Base-by-base conservation (phyloP, 1,139 yeast species). In the Hansenula anomala region DNA sequence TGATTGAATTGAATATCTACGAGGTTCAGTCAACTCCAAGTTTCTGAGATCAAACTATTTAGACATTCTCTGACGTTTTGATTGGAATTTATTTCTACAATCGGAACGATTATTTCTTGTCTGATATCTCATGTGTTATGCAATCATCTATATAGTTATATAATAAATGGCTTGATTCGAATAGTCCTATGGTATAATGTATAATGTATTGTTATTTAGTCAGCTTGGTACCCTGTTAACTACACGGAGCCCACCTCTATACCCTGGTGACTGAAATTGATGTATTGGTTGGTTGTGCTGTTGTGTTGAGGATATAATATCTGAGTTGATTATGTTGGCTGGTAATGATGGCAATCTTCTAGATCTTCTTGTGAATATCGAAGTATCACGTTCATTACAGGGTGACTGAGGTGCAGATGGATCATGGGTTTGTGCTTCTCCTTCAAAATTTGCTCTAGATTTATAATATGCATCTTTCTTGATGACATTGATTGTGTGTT, bases 351-450 rank as follows among this genome's bases (percentile, higher is more conserved):
- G 34, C 5, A 24, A 8, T 17, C 12, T 24, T 13, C 34, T 15
- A 13, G 34, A 23, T 24, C 28, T 24, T 32, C 34, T 32, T 12
- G 34, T 32, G 34, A 32, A 32, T 9, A 32, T 32, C 2, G 34
- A 15, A 16, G 34, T 32, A 32, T 32, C 34, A 32, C 23, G 20
- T 23, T 24, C 34, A 18, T 32, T 17, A 17, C 34, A 24, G 11
- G 28, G 20, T 16, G 28, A 32, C 17, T 16, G 12, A 17, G 20
- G 16, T 13, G 17, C 15, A 5, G 15, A 4, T 4, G 20, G 19
- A 11, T 20, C 22, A 9, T 20, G 6, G 9, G 11, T 6, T 28
- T 16, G 26, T 23, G 28, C 2, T 8, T 24, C 28, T 17, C 34
- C 34, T 10, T 32, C 28, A 17, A 32, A 32, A 17, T 28, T 32